Evolutionary conservation across 306 rosid species (phyloP).

Genomic region (Mimosa bimucronata): DNA sequence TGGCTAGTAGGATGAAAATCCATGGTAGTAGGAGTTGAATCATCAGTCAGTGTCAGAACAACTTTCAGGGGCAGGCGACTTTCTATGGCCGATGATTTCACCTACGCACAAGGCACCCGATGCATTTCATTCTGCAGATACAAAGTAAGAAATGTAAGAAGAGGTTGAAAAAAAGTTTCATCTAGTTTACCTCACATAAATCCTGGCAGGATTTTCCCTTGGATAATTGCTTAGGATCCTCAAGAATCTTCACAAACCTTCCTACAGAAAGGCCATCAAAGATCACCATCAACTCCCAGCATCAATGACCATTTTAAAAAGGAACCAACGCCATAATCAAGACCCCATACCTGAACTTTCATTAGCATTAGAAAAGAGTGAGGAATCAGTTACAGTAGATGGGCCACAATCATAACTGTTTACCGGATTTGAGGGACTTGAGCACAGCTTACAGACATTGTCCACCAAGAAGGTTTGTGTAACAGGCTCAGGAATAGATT

Average conservation of each 20-base stretch:
- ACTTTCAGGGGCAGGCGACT: constrained; percentile 24
- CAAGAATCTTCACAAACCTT: constrained; percentile 18
- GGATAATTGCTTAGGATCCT: constrained; percentile 31
- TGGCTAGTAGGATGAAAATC: constrained; percentile 38
- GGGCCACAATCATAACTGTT: neutral
- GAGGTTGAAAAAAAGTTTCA: constrained; percentile 3
- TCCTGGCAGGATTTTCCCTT: neutral
- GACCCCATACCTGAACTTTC: neutral
- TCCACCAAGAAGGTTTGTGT: constrained; percentile 31
- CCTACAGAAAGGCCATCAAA: constrained; percentile 23
- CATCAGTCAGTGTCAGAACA: constrained; percentile 30
- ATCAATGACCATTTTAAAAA: neutral
- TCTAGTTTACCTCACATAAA: constrained; percentile 33
- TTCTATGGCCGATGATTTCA: neutral
- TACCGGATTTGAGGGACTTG: neutral
- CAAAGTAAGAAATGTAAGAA: constrained; percentile 16
- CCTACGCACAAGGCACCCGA: constrained; percentile 30
- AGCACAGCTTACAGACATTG: constrained; percentile 5
- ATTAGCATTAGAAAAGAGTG: neutral
- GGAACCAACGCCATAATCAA: constrained; percentile 3
- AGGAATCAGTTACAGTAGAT: constrained; percentile 16
- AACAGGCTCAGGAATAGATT: neutral
- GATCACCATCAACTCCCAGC: neutral
- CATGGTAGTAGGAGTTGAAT: constrained; percentile 37
- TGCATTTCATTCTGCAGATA: neutral